Percentiles rank a stretch among this genome's conserved stretches.
Conservation (phyloP, 192 early-diverging fungal species). For the Coemansia guatemalensis region DNA sequence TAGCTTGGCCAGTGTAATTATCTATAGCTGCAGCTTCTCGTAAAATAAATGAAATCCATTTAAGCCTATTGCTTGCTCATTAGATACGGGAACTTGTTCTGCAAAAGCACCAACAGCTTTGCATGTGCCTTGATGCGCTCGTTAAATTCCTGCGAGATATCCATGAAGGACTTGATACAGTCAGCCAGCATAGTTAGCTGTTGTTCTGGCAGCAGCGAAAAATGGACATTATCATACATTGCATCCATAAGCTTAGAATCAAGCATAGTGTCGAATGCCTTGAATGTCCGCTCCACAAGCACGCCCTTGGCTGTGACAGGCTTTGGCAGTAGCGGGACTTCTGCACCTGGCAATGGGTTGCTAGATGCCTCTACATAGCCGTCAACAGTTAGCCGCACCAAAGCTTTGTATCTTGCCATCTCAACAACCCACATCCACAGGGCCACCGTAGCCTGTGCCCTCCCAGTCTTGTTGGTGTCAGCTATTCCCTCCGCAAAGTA, state of each 20-base stretch:
- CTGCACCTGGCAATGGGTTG: conserved; percentile 17
- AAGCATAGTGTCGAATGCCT: conserved; percentile 31
- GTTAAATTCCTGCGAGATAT: conserved; percentile 27
- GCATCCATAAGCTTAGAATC: conserved; percentile 26
- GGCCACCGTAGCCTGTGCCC: conserved; percentile 20
- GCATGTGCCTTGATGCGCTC: conserved; percentile 25
- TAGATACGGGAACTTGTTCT: conserved; percentile 39
- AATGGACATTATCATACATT: conserved; percentile 18
- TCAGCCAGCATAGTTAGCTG: conserved; percentile 44
- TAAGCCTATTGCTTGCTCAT: conserved; percentile 25
- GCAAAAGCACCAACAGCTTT: conserved; percentile 25
- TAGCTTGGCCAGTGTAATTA: no score
- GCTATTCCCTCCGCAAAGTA: conserved; percentile 33
- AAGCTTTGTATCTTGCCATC: conserved; percentile 37
- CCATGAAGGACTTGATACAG: conserved; percentile 24
- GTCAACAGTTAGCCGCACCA: conserved; percentile 34
- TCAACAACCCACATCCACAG: conserved; percentile 52
- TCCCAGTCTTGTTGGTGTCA: conserved; percentile 33
- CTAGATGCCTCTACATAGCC: conserved; percentile 25
- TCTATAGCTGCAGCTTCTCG: not conserved
- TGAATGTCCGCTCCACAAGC: conserved; percentile 43
- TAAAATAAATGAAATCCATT: not conserved
- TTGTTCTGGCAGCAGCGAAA: conserved; percentile 35
- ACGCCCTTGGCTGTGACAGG: conserved; percentile 32
- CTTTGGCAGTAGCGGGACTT: conserved; percentile 27